phyloP scores from a whole-genome alignment of 257 asterid species.

The Paulownia fortunei region DNA sequence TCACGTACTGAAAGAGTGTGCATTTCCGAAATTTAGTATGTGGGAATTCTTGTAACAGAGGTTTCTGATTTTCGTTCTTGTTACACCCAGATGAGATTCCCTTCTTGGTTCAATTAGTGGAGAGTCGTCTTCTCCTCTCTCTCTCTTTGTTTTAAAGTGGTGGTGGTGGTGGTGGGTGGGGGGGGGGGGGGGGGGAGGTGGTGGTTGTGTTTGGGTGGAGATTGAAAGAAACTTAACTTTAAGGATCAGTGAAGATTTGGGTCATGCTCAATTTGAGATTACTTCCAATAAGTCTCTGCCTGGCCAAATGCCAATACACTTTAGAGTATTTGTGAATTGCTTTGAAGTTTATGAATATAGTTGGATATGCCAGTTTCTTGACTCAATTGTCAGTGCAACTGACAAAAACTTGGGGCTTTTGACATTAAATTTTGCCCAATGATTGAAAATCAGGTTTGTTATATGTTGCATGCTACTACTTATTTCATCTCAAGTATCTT shows the following conservation, averaged over 20 bases:
- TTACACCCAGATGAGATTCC: neutral
- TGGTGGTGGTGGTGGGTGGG: neutral
- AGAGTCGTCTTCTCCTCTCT: neutral
- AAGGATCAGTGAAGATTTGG: neutral
- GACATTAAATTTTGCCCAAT: neutral
- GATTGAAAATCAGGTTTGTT: neutral
- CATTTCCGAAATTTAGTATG: neutral
- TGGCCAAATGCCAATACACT: neutral
- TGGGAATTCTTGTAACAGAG: neutral
- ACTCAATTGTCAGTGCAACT: neutral
- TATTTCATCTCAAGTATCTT: neutral
- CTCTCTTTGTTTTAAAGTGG: neutral
- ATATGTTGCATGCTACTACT: conserved; percentile 5
- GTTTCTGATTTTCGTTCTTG: conserved; percentile 6
- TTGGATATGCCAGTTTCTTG: neutral
- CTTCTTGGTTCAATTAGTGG: neutral
- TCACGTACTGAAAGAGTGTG: neutral
- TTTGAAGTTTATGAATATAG: neutral
- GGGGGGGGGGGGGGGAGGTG: neutral
- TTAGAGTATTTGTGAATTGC: neutral
- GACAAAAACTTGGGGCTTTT: neutral
- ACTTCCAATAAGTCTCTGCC: neutral
- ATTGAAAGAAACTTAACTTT: neutral
- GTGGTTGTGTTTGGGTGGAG: neutral
- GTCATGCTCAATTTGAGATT: neutral